Percentiles rank a stretch among this genome's conserved stretches.
Evolutionary conservation across 306 rosid genomes (phyloP).

Genomic region (Vicia sativa): DNA sequence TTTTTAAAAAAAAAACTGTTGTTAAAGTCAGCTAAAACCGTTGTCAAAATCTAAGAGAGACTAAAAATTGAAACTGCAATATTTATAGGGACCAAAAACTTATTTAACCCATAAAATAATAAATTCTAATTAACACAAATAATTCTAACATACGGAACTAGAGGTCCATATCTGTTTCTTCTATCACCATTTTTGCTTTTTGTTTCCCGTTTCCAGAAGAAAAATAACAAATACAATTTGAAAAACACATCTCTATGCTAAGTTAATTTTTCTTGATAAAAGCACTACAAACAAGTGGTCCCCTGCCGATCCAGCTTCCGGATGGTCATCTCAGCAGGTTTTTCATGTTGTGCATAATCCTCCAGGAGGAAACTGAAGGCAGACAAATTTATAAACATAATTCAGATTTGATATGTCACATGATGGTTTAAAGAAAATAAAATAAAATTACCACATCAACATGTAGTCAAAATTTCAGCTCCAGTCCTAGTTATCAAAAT

Average conservation of each 20-base stretch:
- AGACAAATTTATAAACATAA: neutral
- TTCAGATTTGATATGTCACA: slow-evolving; percentile 7
- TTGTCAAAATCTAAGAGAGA: too few relatives aligned
- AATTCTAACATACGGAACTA: too few relatives aligned
- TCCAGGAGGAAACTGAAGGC: slow-evolving; percentile 29
- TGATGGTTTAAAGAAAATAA: neutral
- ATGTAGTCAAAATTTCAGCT: slow-evolving; percentile 81
- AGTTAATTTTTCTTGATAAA: neutral
- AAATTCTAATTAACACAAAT: too few relatives aligned
- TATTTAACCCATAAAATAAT: too few relatives aligned
- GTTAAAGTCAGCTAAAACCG: too few relatives aligned
- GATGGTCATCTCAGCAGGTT: slow-evolving; percentile 4
- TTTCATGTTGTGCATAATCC: slow-evolving; percentile 24
- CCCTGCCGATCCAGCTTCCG: neutral
- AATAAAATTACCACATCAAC: slow-evolving; percentile 41
- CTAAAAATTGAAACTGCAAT: too few relatives aligned
- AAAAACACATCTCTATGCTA: neutral
- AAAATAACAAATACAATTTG: neutral
- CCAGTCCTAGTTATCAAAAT: slow-evolving; percentile 88
- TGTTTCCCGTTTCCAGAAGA: neutral
- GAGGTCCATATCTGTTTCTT: too few relatives aligned
- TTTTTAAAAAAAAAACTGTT: too few relatives aligned
- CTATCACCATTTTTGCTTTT: too few relatives aligned
- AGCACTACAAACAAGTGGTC: neutral
- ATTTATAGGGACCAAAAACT: too few relatives aligned